Evolutionary conservation across 2,329 filamentous ascomycete species (phyloP).

Genomic region (Stromatinia cepivora): DNA sequence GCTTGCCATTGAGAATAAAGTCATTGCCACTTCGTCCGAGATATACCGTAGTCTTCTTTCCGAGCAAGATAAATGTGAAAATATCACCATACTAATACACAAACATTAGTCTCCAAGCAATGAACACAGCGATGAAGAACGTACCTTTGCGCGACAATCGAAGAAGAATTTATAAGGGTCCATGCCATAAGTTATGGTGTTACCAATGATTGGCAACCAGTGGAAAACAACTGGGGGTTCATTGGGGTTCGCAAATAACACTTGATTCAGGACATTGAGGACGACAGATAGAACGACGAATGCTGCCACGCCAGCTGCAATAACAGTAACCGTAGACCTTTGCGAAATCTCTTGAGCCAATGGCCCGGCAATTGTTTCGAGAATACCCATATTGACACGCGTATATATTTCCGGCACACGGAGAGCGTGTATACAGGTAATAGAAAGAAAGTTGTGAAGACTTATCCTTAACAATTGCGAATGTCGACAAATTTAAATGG

Average conservation of each 20-base stretch:
- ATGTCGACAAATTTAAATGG: slow-evolving; percentile 21
- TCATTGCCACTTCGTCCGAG: slow-evolving; percentile 82
- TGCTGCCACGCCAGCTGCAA: slow-evolving; percentile 34
- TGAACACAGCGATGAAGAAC: slow-evolving; percentile 43
- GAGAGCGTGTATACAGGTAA: neutral
- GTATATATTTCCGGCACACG: slow-evolving; percentile 7
- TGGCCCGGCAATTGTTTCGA: slow-evolving; percentile 36
- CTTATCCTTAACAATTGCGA: slow-evolving; percentile 3
- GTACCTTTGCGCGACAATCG: slow-evolving; percentile 69
- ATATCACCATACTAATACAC: slow-evolving; percentile 73
- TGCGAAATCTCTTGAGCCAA: slow-evolving; percentile 38
- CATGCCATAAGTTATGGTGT: slow-evolving; percentile 91
- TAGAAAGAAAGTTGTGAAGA: neutral
- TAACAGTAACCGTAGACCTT: slow-evolving; percentile 35
- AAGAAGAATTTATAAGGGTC: slow-evolving; percentile 89
- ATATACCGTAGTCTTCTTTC: slow-evolving; percentile 85
- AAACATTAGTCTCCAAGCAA: slow-evolving; percentile 24
- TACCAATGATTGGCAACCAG: slow-evolving; percentile 81
- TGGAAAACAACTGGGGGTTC: slow-evolving; percentile 81
- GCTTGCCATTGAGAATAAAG: slow-evolving; percentile 88
- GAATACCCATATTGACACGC: slow-evolving; percentile 35
- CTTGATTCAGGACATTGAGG: slow-evolving; percentile 77
- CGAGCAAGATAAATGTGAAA: slow-evolving; percentile 85
- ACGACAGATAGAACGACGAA: slow-evolving; percentile 60
- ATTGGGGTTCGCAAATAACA: slow-evolving; percentile 79